Evolutionary conservation across 2,329 filamentous ascomycete genomes (phyloP).

Genomic region (Cordyceps farinosa): DNA sequence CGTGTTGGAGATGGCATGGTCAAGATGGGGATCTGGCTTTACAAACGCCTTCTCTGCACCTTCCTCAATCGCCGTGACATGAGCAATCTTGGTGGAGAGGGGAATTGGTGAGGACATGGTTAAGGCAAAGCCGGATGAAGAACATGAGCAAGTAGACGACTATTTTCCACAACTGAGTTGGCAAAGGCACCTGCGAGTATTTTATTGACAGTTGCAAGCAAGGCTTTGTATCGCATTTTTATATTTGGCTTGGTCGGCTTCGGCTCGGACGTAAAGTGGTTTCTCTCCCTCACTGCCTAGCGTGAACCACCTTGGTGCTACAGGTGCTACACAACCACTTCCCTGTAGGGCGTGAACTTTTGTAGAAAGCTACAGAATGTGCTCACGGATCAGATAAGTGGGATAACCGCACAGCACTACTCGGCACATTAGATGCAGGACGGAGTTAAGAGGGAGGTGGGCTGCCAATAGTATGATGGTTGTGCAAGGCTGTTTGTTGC

Average conservation of each 20-base stretch:
- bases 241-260: neutral
- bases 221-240: neutral
- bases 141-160: neutral
- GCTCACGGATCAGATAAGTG: no score
- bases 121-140: neutral
- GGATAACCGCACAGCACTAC: no score
- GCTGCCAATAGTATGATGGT: no score
- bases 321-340: no score
- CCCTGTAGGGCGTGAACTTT: no score
- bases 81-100: constrained; percentile 18
- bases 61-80: constrained; percentile 7
- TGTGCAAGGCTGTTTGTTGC: no score
- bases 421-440: no score
- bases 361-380: no score
- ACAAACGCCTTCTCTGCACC: neutral
- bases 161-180: neutral
- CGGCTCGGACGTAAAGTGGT: neutral
- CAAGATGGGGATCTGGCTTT: constrained; percentile 24
- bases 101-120: constrained; percentile 1
- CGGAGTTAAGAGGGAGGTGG: no score
- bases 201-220: neutral
- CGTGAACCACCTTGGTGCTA: no score
- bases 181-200: neutral
- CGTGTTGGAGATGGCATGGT: constrained; percentile 30
- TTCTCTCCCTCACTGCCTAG: neutral